phyloP scores from a whole-genome alignment of 108 stramenopile species.

The Fistulifera pelliculosa region DNA sequence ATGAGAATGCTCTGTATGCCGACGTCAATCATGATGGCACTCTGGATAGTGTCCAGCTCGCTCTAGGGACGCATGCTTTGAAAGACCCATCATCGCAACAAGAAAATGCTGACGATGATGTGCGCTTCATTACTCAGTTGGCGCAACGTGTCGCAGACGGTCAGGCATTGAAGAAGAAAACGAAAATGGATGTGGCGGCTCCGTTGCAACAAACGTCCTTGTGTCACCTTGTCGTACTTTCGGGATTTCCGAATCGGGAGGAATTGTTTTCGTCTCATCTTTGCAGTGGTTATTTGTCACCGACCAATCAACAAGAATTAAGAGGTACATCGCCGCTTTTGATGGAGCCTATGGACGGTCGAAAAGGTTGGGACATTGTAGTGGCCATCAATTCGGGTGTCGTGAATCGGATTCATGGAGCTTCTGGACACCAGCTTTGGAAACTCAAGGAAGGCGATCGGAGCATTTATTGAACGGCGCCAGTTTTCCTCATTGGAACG shows the following conservation, averaged over 20 bases:
- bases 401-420: slow-evolving; percentile 49
- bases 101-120: slow-evolving; percentile 9
- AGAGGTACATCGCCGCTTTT: slow-evolving; percentile 42
- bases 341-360: slow-evolving; percentile 44
- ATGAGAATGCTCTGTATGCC: slow-evolving; percentile 63
- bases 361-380: slow-evolving; percentile 55
- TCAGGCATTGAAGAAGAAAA: not conserved
- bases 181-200: slow-evolving; percentile 1
- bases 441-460: slow-evolving; percentile 25
- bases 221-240: slow-evolving; percentile 62
- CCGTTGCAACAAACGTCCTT: slow-evolving; percentile 7
- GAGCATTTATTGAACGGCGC: slow-evolving; percentile 11
- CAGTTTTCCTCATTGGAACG: slow-evolving; percentile 42
- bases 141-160: slow-evolving; percentile 4
- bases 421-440: slow-evolving; percentile 43
- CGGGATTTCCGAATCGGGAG: slow-evolving; percentile 69
- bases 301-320: slow-evolving; percentile 5
- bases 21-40: slow-evolving; percentile 72
- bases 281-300: slow-evolving; percentile 25
- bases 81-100: not conserved
- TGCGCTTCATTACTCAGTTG: slow-evolving; percentile 13
- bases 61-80: slow-evolving; percentile 18
- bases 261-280: slow-evolving; percentile 69
- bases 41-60: slow-evolving; percentile 63
- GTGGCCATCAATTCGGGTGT: slow-evolving; percentile 70